phyloP scores from a whole-genome alignment of 2,329 filamentous ascomycete genomes.

The Alternaria ventricosa region DNA sequence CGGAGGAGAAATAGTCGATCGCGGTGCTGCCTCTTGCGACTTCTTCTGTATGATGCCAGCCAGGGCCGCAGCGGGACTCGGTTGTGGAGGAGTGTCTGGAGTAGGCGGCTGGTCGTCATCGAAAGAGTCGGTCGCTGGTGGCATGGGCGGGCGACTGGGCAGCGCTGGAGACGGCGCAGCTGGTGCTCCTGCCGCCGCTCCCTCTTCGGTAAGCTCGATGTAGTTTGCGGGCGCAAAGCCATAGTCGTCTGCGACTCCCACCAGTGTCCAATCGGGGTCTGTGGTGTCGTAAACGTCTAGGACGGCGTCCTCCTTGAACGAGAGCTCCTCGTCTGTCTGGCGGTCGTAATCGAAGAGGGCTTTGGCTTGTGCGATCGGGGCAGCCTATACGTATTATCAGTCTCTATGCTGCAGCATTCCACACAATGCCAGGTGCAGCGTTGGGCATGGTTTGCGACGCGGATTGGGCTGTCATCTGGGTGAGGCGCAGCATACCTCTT shows the following conservation, averaged over 20 bases:
- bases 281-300: constrained; percentile 87
- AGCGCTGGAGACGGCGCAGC: constrained; percentile 54
- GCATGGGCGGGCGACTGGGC: constrained; percentile 48
- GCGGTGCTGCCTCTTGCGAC: constrained; percentile 48
- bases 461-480: not conserved
- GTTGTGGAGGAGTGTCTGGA: constrained; percentile 54
- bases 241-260: constrained; percentile 82
- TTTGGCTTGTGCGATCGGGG: constrained; percentile 73
- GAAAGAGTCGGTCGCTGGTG: constrained; percentile 52
- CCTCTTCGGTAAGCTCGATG: constrained; percentile 71
- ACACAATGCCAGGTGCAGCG: not conserved
- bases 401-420: not conserved
- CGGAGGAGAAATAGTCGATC: constrained; percentile 54
- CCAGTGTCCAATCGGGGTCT: constrained; percentile 96
- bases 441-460: constrained; percentile 3
- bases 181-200: constrained; percentile 43
- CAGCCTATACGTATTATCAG: constrained; percentile 53
- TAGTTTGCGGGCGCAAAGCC: constrained; percentile 97
- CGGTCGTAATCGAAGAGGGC: constrained; percentile 98
- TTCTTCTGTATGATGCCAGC: constrained; percentile 60
- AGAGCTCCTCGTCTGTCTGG: constrained; percentile 97
- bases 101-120: constrained; percentile 53
- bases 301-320: constrained; percentile 86
- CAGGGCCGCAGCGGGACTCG: constrained; percentile 65
- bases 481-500: constrained; percentile 68